A percentile compares a stretch with the other conserved stretches of the same genome.
Conservation (phyloP, 441 rosid species). For the Erodium texanum region DNA sequence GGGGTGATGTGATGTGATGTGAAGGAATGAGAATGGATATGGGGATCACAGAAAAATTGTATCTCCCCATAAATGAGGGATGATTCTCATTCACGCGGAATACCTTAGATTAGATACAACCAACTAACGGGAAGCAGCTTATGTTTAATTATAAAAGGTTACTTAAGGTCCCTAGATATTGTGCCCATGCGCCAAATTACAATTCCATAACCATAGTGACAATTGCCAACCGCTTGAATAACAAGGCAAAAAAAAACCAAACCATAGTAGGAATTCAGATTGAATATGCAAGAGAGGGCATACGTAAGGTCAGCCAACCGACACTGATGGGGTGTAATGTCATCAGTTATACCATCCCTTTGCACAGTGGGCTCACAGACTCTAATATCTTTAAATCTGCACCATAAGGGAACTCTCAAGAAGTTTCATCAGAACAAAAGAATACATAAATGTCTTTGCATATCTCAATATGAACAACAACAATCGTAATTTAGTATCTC, state of each 20-base stretch:
- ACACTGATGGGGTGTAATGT: constrained; percentile 64
- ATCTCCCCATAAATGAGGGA: neutral
- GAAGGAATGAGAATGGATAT: neutral
- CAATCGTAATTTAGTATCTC: neutral
- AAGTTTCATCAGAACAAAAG: neutral
- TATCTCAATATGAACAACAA: neutral
- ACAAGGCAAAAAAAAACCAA: neutral
- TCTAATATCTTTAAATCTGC: constrained; percentile 67
- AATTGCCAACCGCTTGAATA: neutral
- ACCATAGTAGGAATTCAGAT: neutral
- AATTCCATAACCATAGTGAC: neutral
- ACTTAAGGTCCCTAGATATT: neutral
- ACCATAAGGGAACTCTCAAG: constrained; percentile 6
- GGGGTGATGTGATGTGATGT: neutral
- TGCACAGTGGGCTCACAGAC: constrained; percentile 56
- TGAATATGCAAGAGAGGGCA: constrained; percentile 13
- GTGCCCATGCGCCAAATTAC: neutral
- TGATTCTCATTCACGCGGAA: neutral
- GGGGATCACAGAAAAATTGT: neutral
- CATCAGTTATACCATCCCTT: constrained; percentile 24
- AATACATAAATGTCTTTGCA: neutral
- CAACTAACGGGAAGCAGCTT: neutral
- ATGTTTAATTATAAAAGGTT: neutral
- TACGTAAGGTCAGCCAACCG: constrained; percentile 84
- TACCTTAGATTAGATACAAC: neutral